Evolutionary conservation across 2,329 filamentous ascomycete species (phyloP).

Genomic region (Aspergillus novofumigatus): DNA sequence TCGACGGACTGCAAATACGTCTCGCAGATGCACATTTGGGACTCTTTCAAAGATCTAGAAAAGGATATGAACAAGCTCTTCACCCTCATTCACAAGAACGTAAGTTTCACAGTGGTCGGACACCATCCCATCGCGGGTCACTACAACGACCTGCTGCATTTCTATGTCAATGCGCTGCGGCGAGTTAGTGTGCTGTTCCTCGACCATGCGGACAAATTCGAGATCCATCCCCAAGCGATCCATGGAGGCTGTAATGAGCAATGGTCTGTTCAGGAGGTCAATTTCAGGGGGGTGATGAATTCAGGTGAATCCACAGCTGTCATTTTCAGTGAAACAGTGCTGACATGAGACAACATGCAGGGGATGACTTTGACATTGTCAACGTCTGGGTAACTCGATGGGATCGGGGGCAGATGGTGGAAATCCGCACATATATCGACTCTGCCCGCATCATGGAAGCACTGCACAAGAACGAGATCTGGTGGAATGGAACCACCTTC

Average conservation of each 20-base stretch:
- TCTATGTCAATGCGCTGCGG: slow-evolving; percentile 31
- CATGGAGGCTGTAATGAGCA: slow-evolving; percentile 29
- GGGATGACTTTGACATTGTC: slow-evolving; percentile 27
- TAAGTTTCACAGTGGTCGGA: slow-evolving; percentile 30
- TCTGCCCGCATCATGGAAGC: slow-evolving; percentile 24
- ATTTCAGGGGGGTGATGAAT: slow-evolving; percentile 30
- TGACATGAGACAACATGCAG: slow-evolving; percentile 10
- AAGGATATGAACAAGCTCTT: slow-evolving; percentile 31
- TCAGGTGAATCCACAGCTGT: slow-evolving; percentile 19
- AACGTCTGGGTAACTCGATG: slow-evolving; percentile 34
- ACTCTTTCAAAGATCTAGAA: slow-evolving; percentile 30
- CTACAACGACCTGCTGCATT: slow-evolving; percentile 30
- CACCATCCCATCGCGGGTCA: slow-evolving; percentile 31
- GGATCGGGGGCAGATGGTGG: slow-evolving; percentile 29
- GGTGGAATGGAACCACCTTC: slow-evolving; percentile 29
- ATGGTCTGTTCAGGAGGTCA: slow-evolving; percentile 32
- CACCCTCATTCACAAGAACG: slow-evolving; percentile 29
- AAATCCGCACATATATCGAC: slow-evolving; percentile 32
- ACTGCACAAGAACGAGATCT: slow-evolving; percentile 30
- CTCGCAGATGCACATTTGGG: slow-evolving; percentile 30
- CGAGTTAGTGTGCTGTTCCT: slow-evolving; percentile 25
- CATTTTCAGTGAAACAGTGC: neutral
- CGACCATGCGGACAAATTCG: slow-evolving; percentile 27
- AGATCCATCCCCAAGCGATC: slow-evolving; percentile 28
- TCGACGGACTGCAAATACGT: slow-evolving; percentile 28